Conservation (phyloP, 2,329 filamentous ascomycete species). For the Alternaria panax region DNA sequence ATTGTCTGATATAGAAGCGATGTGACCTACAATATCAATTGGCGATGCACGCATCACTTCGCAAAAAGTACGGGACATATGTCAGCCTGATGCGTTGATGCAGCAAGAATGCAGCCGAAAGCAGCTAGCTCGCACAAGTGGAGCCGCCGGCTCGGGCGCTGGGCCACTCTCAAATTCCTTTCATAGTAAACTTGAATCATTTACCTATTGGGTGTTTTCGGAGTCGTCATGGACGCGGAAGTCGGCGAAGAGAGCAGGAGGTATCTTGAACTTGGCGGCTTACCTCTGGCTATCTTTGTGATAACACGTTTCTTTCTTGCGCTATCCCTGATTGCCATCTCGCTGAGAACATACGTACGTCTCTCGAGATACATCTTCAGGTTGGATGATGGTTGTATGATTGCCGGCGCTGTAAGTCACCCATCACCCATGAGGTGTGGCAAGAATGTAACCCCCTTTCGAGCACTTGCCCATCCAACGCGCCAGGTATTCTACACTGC, state of each 20-base stretch:
- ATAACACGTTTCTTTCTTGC: background rate
- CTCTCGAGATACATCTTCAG: background rate
- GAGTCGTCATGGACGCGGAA: background rate
- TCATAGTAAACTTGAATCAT: background rate
- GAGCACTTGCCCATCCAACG: background rate
- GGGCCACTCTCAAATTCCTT: no score
- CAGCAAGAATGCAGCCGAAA: background rate
- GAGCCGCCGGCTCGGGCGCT: background rate
- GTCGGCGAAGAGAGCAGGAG: no score
- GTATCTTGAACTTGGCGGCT: background rate
- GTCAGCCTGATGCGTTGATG: background rate
- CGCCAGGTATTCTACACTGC: background rate
- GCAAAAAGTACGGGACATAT: background rate
- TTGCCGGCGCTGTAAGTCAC: background rate
- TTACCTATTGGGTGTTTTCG: background rate
- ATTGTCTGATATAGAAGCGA: constrained; percentile 7
- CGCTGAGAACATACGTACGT: background rate
- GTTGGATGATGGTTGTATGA: background rate
- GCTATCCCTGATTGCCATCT: background rate
- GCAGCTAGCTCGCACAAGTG: background rate
- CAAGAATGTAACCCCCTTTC: background rate
- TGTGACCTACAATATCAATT: background rate
- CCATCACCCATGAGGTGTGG: no score
- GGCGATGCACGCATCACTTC: background rate
- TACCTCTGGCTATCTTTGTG: background rate